Base-by-base conservation (phyloP, 192 early-diverging fungal genomes). In the Linnemannia zychae region DNA sequence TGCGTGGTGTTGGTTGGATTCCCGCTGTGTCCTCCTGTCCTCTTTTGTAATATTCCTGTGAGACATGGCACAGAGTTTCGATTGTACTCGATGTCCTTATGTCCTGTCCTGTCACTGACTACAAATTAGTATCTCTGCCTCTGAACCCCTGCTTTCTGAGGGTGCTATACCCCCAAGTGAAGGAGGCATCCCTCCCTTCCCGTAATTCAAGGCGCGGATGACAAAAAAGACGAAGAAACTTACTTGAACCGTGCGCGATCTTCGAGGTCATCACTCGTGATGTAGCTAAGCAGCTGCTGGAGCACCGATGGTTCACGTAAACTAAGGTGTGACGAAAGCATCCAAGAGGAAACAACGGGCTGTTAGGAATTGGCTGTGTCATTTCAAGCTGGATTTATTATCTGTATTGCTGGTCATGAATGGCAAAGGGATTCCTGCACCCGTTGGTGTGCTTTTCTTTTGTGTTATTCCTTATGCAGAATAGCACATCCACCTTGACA, bases 211-310 rank as follows among this genome's bases (percentile, higher is more conserved):
- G 57, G 57, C 28, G 57, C 28, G 67, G 20, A 44, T 38, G 67
- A 37, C 13, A 69, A 31, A 68, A 24, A 18, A 13, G 40, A 48
- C 22, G 16, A 16, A 17, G 5, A n/a, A 67, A 83, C 89, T 78
- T 90, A 94, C 95, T 95, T 97, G 91, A 94, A 94, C 71, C 83
- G 88, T 88, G 95, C 94, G 70, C 87, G 88, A 78, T 96, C 95
- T 76, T 97, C 96, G 74, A 97, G 92, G 82, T 96, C 95, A 73
- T 96, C 94, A 31, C 92, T 92, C 70, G 93, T 94, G 86, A 98
- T 96, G 77, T 94, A 97, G 77, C 94, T 92, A 31, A 98, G 85
- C 76, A 99, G 91, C 75, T 94, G 92, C 75, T 90, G 88, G 33
- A 97, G 88, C 49, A 94, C 93, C 20, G 88, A 82, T 4, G 97